Percentiles rank a stretch among this genome's conserved stretches.
Conservation (phyloP, 2,329 filamentous ascomycete species). For the Colletotrichum sp. region DNA sequence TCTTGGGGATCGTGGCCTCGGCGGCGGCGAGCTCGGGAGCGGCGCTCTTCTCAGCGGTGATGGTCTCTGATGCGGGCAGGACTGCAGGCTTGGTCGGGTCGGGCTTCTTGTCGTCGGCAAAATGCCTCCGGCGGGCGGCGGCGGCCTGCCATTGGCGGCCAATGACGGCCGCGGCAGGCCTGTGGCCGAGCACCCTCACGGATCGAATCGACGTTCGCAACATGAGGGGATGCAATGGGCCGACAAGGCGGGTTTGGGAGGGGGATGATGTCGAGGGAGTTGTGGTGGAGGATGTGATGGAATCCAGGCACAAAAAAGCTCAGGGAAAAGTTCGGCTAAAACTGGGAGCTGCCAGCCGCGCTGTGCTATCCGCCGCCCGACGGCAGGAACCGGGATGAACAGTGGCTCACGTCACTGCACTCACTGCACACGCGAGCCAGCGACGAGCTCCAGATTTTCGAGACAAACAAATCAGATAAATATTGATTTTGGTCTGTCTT, state of each 20-base stretch:
- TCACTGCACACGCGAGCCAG: not conserved
- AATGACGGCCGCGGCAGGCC: slow-evolving; percentile 55
- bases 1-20: slow-evolving; percentile 39
- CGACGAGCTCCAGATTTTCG: not conserved
- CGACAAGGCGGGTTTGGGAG: slow-evolving; percentile 36
- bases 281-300: slow-evolving; percentile 28
- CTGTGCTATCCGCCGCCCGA: not conserved
- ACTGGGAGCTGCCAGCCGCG: slow-evolving; percentile 18
- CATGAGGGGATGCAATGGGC: slow-evolving; percentile 62
- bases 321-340: slow-evolving; percentile 51
- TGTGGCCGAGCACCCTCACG: slow-evolving; percentile 62
- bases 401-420: slow-evolving; percentile 10
- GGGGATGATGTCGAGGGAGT: slow-evolving; percentile 29
- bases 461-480: not conserved
- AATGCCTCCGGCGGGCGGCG: slow-evolving; percentile 49
- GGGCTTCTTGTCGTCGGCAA: slow-evolving; percentile 59
- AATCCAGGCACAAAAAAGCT: slow-evolving; percentile 42
- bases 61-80: slow-evolving; percentile 59
- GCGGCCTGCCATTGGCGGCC: slow-evolving; percentile 62
- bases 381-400: slow-evolving; percentile 24
- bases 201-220: slow-evolving; percentile 73
- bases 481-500: not conserved
- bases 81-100: slow-evolving; percentile 54
- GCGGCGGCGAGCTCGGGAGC: slow-evolving; percentile 43
- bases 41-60: slow-evolving; percentile 50